Evolutionary conservation across 768 basidiomycete genomes (phyloP), one percentile per base, ranked within the genome.

Genomic region (Psilocybe tampanensis): DNA sequence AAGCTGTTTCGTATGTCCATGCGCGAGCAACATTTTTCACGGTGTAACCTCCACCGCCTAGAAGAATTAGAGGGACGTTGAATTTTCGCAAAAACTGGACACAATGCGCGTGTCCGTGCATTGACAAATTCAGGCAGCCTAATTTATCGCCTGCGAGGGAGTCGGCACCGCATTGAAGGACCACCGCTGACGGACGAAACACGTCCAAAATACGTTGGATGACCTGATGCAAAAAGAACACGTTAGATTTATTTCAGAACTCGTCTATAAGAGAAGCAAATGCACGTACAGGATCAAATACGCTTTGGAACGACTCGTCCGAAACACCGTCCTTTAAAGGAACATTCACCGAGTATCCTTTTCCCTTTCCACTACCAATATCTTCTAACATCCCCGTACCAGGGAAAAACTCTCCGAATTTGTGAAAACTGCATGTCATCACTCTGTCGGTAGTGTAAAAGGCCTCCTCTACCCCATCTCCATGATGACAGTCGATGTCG

Each of bases 31-130:
- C 95, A 66, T 99, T 99, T 71, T 95, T 93, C 41, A 96, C 90
- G 0, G 96, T 98, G 71, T 98, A 99, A 1, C 96, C 96, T n/a
- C 96, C 96, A 1, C 96, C 96, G 22, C 96, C 96, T 1, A 99
- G 81, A 32, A 98, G 80, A 63, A 98, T 91, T 44, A 95, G 79
- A 0, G 96, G 96, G 36, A 97, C 76, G 61, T 90, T 86, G 67
- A 91, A 86, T 60, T 83, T 80, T 44, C 92, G 86, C 51, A 98
- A 79, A 66, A 91, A 98, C 58, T 89, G 84, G 17, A 95, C 93
- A 66, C 94, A 97, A 64, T 89, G 85, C 8, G 94, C 93, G 70
- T 99, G 97, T 0, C 96, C 96, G 50, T 93, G 80, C 90, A 99
- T 94, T 1, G 92, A 90, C 49, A 99, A 71, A 70, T 99, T 99